phyloP scores from a whole-genome alignment of 208 protist species.

The Crithidia expoeki region DNA sequence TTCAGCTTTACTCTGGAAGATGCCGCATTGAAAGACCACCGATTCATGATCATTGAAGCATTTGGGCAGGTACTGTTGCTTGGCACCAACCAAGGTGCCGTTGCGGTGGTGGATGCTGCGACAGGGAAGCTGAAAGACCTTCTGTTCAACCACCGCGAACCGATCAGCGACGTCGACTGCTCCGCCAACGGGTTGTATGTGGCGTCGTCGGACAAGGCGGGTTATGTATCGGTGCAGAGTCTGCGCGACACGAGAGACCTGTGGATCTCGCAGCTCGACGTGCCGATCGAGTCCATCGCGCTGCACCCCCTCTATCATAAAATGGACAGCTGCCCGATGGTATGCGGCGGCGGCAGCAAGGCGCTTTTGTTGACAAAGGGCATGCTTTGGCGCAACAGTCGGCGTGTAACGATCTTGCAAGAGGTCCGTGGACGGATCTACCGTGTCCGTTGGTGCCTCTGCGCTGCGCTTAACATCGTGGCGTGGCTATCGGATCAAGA shows the following conservation, averaged over 20 bases:
- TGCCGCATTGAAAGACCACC: conserved; percentile 48
- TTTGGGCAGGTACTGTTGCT: conserved; percentile 52
- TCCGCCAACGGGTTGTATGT: conserved; percentile 49
- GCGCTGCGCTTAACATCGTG: conserved; percentile 39
- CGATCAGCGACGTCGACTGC: conserved; percentile 72
- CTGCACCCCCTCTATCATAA: conserved; percentile 61
- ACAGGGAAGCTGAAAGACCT: conserved; percentile 33
- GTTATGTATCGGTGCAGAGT: conserved; percentile 50
- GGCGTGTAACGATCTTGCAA: conserved; percentile 51
- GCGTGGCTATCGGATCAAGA: conserved; percentile 71
- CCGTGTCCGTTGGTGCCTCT: conserved; percentile 61
- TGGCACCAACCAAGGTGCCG: conserved; percentile 76
- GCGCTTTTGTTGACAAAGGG: conserved; percentile 51
- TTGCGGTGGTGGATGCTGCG: conserved; percentile 46
- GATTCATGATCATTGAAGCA: conserved; percentile 55
- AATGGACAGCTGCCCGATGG: conserved; percentile 52
- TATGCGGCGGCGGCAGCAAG: conserved; percentile 48
- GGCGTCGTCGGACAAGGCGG: conserved; percentile 58
- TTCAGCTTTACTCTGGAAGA: conserved; percentile 38
- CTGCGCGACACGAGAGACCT: conserved; percentile 36
- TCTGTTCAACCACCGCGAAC: conserved; percentile 39
- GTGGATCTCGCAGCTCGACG: conserved; percentile 52
- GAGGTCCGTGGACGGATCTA: conserved; percentile 57
- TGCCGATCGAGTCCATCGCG: conserved; percentile 51
- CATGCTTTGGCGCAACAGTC: conserved; percentile 50